Conservation (phyloP, 768 basidiomycete species). For the Podaxis sp. region DNA sequence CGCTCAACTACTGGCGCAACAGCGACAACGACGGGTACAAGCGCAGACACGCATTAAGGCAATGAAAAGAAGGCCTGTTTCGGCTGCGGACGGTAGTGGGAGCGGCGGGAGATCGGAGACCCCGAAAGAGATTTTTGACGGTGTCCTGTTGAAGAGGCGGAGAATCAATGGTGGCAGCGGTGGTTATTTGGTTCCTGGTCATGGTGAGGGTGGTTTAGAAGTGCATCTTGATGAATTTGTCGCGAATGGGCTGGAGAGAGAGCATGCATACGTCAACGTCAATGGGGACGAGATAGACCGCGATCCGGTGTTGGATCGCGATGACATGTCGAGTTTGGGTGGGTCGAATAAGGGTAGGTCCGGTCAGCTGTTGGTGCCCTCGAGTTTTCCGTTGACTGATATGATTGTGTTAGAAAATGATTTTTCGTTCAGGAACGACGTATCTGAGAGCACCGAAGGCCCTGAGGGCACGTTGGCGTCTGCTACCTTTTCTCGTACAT, state of each 20-base stretch:
- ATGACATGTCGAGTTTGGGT: constrained; percentile 8
- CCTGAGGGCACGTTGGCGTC: neutral
- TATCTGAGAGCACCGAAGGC: constrained; percentile 9
- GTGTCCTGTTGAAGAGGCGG: constrained; percentile 8
- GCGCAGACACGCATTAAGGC: neutral
- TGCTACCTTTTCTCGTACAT: neutral
- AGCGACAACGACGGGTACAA: neutral
- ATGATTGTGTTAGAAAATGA: constrained; percentile 6
- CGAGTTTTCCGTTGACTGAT: neutral
- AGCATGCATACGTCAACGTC: neutral
- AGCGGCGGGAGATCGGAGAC: neutral
- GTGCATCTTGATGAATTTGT: constrained; percentile 11
- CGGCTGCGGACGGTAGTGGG: neutral
- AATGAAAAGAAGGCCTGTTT: neutral
- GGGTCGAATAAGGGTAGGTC: constrained; percentile 11
- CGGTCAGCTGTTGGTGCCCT: neutral
- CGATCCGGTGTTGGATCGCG: constrained; percentile 1
- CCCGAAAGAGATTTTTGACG: constrained; percentile 10
- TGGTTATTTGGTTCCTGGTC: no score
- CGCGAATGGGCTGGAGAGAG: constrained; percentile 5
- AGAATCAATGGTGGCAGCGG: no score
- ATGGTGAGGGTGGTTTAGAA: neutral
- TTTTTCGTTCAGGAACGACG: constrained; percentile 9
- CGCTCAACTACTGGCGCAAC: neutral
- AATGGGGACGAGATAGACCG: neutral